A percentile compares a stretch with the other conserved stretches of the same genome.
These are phyloP conservation scores for Quercus cerris DNA, from an alignment of 306 rosid genomes.

Conservation along the genomic window DNA sequence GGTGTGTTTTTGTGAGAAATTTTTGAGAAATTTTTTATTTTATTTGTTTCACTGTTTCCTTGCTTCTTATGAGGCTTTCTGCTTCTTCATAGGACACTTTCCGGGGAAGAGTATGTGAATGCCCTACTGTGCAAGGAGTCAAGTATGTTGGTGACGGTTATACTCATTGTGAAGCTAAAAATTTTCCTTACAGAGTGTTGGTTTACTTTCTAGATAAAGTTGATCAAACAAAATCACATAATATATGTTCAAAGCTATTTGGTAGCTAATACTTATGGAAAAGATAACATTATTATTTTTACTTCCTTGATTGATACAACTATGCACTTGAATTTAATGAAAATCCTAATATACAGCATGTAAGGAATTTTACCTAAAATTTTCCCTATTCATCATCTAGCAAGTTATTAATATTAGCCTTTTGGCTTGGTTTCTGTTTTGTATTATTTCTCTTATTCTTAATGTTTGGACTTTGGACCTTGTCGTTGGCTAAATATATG, in stretches of 20 bases:
- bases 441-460: too few relatives aligned
- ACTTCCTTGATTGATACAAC: too few relatives aligned
- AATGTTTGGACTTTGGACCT: too few relatives aligned
- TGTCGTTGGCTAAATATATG: too few relatives aligned
- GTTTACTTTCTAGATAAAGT: slow-evolving; percentile 15
- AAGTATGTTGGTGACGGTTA: slow-evolving; percentile 86
- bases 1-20: neutral
- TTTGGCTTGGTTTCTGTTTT: too few relatives aligned
- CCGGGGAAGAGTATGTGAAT: slow-evolving; percentile 94
- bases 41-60: neutral
- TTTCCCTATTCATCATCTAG: too few relatives aligned
- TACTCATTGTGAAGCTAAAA: slow-evolving; percentile 82
- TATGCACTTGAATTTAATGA: too few relatives aligned
- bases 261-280: too few relatives aligned
- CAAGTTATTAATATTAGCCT: too few relatives aligned
- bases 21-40: neutral
- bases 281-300: too few relatives aligned
- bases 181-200: neutral
- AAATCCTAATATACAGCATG: too few relatives aligned
- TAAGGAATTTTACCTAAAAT: too few relatives aligned
- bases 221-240: neutral
- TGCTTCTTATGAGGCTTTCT: slow-evolving; percentile 4
- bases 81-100: slow-evolving; percentile 64
- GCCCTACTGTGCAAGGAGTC: slow-evolving; percentile 79
- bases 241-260: neutral